Percentiles rank a stretch among this genome's conserved stretches.
phyloP scores from a whole-genome alignment of 495 filamentous ascomycete species.

The Penicillium steckii region DNA sequence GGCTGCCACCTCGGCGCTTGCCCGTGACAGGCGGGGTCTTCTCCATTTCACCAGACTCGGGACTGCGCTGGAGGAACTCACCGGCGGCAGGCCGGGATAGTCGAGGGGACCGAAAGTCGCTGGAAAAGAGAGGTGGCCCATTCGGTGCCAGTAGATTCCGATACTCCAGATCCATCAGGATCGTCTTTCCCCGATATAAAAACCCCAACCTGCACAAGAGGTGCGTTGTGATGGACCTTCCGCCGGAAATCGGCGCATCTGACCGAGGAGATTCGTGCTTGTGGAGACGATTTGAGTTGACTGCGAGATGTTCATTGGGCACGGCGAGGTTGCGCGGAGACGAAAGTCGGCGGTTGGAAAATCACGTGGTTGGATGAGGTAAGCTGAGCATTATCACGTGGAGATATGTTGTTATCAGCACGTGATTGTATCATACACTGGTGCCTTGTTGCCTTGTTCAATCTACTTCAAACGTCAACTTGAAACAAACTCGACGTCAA shows the following conservation, averaged over 20 bases:
- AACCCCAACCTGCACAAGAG: conserved; percentile 27
- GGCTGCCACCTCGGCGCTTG: conserved; percentile 48
- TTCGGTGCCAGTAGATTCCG: conserved; percentile 40
- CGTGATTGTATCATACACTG: background rate
- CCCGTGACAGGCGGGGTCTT: conserved; percentile 44
- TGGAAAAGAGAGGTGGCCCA: conserved; percentile 36
- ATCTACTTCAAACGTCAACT: too few relatives aligned
- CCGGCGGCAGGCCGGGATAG: conserved; percentile 36
- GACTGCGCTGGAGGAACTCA: conserved; percentile 33
- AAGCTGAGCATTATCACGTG: background rate
- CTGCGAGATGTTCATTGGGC: conserved; percentile 1
- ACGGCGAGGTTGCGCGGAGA: background rate
- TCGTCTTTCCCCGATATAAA: conserved; percentile 38
- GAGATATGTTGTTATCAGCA: too few relatives aligned
- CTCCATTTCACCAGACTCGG: conserved; percentile 41
- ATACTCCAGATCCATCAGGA: conserved; percentile 44
- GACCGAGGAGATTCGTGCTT: background rate
- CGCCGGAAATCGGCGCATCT: conserved; percentile 51
- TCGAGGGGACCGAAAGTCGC: conserved; percentile 45
- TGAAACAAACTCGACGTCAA: too few relatives aligned
- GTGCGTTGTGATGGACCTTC: conserved; percentile 8
- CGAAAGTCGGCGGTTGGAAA: conserved; percentile 7
- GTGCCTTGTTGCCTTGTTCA: conserved; percentile 1
- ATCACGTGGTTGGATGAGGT: background rate
- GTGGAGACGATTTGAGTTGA: background rate